Base-by-base conservation (phyloP, 163 green algal genomes). In the Smithsoniella earleae region DNA sequence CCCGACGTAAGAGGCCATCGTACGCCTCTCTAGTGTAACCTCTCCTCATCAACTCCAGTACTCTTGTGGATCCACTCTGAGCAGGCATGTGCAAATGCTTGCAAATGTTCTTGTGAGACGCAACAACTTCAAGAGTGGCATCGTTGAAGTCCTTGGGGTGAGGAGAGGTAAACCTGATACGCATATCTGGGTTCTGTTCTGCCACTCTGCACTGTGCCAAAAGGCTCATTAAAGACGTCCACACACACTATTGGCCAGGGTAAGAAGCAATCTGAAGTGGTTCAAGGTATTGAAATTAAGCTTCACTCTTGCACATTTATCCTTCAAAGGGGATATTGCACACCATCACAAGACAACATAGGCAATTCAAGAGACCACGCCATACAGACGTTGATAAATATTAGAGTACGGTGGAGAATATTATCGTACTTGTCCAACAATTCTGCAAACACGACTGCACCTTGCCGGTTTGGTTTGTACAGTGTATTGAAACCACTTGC, bases 101-200 rank as follows among this genome's bases (percentile, higher is more conserved):
- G 78, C 84, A 93, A 10, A 97, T 82, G 77, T 97, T 97, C 46
- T 77, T 76, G 10, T 80, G 80, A 2, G 46, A 66, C 0, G 78
- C 52, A 43, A 96, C 88, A 13, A 86, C 82, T 80, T 86, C 80
- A 22, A 97, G 66, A 13, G 96, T 83, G 13, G 94, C 90, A 75
- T 93, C 82, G 1, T 80, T 85, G 73, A 96, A 96, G 77, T 96
- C 91, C 66, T 95, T 96, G 1, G 90, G 90, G 76, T 96, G 90
- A 13, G 90, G 90, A 0, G 81, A 90, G 2, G 90, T 96, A 79
- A 96, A 96, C 10, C 90, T 85, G 46, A 96, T 82, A 27, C 90
- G 79, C 81, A 96, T 89, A 76, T 96, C 89, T 0, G 84, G 83
- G 75, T 94, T 82, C 8, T 89, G 76, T 2, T 1, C 44, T 0